phyloP scores from a whole-genome alignment of 768 basidiomycete species.

The Kwoniella pini region DNA sequence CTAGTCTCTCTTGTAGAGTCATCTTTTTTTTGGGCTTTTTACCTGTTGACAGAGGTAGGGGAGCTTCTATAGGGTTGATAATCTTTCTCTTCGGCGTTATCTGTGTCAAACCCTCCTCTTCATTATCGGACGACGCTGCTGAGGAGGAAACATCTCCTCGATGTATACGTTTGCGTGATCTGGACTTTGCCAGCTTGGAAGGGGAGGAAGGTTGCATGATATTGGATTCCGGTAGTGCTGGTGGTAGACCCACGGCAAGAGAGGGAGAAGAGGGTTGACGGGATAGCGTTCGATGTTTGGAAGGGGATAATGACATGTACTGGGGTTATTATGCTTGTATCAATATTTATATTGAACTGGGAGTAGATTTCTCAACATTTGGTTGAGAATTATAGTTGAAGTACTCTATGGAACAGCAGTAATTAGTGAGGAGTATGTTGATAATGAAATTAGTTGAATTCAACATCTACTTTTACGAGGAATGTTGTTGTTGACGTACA shows the following conservation, averaged over 20 bases:
- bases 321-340: background rate
- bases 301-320: conserved; percentile 23
- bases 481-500: conserved; percentile 7
- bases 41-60: conserved; percentile 12
- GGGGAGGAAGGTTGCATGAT: conserved; percentile 41
- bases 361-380: no score
- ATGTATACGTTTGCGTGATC: conserved; percentile 26
- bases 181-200: conserved; percentile 19
- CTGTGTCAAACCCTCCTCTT: conserved; percentile 16
- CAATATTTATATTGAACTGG: background rate
- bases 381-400: no score
- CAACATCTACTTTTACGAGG: conserved; percentile 1
- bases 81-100: conserved; percentile 42
- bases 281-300: conserved; percentile 35
- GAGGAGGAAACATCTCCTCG: conserved; percentile 48
- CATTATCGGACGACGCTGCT: conserved; percentile 30
- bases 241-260: conserved; percentile 42
- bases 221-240: conserved; percentile 36
- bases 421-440: no score
- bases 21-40: conserved; percentile 25
- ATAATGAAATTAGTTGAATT: no score
- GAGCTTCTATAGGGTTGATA: conserved; percentile 30
- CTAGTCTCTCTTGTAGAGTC: conserved; percentile 36
- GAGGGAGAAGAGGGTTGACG: conserved; percentile 42
- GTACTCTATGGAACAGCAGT: background rate